Evolutionary conservation across 306 rosid genomes (phyloP).

Genomic region (Vigna radiata): DNA sequence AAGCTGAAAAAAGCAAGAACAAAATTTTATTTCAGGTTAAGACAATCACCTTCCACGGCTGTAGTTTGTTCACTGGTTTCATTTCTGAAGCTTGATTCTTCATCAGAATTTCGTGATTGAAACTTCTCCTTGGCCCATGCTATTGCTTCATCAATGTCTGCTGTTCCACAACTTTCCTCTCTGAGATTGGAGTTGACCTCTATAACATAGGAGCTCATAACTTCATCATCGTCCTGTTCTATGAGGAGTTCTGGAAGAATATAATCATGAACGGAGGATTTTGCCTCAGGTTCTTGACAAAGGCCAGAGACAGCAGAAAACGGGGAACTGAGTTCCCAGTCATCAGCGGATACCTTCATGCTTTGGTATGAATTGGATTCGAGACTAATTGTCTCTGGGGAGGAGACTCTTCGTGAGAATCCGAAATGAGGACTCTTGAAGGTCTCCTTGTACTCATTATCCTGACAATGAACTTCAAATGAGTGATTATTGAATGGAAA

Average conservation of each 20-base stretch:
- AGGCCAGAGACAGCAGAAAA: constrained; percentile 73
- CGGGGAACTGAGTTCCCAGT: constrained; percentile 72
- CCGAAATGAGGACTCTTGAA: constrained; percentile 56
- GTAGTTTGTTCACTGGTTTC: constrained; percentile 47
- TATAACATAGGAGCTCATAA: constrained; percentile 92
- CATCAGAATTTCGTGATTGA: constrained; percentile 61
- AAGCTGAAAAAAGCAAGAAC: not conserved
- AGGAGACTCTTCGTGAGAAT: constrained; percentile 63
- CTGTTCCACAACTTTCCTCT: constrained; percentile 65
- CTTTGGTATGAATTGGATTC: constrained; percentile 71
- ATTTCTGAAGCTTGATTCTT: constrained; percentile 54
- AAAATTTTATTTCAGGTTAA: constrained; percentile 1
- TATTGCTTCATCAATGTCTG: constrained; percentile 83
- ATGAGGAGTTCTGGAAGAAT: constrained; percentile 50
- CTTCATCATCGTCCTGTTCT: constrained; percentile 64
- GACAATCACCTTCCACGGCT: constrained; percentile 61
- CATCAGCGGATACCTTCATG: constrained; percentile 63
- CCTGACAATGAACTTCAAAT: constrained; percentile 55
- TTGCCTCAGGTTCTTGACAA: constrained; percentile 65
- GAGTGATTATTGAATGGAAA: constrained; percentile 48
- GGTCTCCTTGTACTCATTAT: constrained; percentile 52
- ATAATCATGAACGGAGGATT: constrained; percentile 52
- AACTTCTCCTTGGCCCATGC: constrained; percentile 96
- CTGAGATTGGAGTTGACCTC: constrained; percentile 68
- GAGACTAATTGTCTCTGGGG: constrained; percentile 74